Conservation (phyloP, 1,284 basidiomycete genomes). For the Pseudozyma flocculosa region DNA sequence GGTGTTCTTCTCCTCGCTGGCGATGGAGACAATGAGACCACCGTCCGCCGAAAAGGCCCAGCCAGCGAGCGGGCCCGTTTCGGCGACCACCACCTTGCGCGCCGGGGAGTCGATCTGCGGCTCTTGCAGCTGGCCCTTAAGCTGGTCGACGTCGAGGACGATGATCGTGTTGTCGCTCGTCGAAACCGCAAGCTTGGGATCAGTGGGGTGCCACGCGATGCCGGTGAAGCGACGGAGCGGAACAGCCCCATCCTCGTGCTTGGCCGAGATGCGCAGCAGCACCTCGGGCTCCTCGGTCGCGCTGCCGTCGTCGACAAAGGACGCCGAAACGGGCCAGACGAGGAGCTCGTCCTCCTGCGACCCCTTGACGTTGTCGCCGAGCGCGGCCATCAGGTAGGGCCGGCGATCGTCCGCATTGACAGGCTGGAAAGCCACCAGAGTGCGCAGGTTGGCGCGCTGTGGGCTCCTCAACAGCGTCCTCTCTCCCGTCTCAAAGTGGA, state of each 20-base stretch:
- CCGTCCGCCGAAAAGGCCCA: conserved; percentile 25
- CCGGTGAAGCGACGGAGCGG: conserved; percentile 15
- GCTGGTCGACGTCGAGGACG: conserved; percentile 9
- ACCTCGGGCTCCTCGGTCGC: conserved; percentile 1
- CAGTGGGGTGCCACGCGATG: conserved; percentile 13
- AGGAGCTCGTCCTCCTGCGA: conserved; percentile 9
- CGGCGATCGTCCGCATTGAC: background rate
- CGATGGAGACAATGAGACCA: conserved; percentile 11
- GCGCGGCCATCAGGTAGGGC: conserved; percentile 12
- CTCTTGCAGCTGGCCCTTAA: conserved; percentile 6
- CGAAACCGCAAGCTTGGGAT: conserved; percentile 19
- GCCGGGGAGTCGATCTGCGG: conserved; percentile 4
- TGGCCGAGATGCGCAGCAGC: conserved; percentile 11
- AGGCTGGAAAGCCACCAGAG: conserved; percentile 14
- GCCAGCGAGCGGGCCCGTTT: conserved; percentile 9
- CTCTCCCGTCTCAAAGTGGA: conserved; percentile 19
- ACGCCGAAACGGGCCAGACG: conserved; percentile 11
- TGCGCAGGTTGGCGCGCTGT: conserved; percentile 9
- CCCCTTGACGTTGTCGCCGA: conserved; percentile 13
- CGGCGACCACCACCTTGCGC: conserved; percentile 1
- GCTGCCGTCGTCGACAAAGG: conserved; percentile 13
- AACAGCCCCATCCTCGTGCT: conserved; percentile 5
- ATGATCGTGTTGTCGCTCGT: conserved; percentile 20
- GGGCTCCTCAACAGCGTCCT: conserved; percentile 14
- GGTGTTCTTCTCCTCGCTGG: conserved; percentile 1